phyloP scores from a whole-genome alignment of 2,329 filamentous ascomycete genomes.

The Cadophora gregata region DNA sequence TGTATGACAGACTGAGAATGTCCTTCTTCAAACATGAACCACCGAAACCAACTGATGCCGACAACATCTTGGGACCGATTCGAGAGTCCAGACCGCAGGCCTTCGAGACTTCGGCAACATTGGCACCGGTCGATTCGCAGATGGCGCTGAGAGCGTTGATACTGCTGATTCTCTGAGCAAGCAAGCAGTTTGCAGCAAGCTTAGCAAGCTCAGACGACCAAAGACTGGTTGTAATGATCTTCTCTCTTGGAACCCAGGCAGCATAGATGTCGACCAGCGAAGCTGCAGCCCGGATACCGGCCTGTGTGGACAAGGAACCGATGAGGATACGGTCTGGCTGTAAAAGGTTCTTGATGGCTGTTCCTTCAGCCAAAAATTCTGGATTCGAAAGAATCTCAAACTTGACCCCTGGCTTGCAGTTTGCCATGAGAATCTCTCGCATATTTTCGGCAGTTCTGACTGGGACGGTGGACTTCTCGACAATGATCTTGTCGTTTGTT shows the following conservation, averaged over 20 bases:
- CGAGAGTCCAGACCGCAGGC: constrained; percentile 72
- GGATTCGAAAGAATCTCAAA: constrained; percentile 83
- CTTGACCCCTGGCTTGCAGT: constrained; percentile 48
- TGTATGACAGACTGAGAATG: constrained; percentile 73
- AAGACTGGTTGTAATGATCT: constrained; percentile 73
- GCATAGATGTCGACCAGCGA: constrained; percentile 69
- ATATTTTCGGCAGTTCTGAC: constrained; percentile 74
- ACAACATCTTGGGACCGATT: constrained; percentile 75
- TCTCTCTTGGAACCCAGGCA: constrained; percentile 69
- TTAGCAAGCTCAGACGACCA: constrained; percentile 81
- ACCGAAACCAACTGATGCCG: constrained; percentile 78
- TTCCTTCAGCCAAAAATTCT: constrained; percentile 79
- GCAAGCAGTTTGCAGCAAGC: constrained; percentile 77
- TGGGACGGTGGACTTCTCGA: constrained; percentile 81
- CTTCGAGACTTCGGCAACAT: constrained; percentile 71
- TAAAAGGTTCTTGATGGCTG: constrained; percentile 72
- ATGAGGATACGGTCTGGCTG: constrained; percentile 76
- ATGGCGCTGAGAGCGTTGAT: constrained; percentile 80
- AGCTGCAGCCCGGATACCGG: constrained; percentile 66
- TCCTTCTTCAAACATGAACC: constrained; percentile 85
- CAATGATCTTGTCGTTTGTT: constrained; percentile 70
- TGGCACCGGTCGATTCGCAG: constrained; percentile 75
- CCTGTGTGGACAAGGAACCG: constrained; percentile 65
- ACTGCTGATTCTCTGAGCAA: constrained; percentile 79
- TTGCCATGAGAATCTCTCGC: constrained; percentile 64